phyloP scores from a whole-genome alignment of 108 stramenopile genomes.

The Aurantiochytrium sp. region DNA sequence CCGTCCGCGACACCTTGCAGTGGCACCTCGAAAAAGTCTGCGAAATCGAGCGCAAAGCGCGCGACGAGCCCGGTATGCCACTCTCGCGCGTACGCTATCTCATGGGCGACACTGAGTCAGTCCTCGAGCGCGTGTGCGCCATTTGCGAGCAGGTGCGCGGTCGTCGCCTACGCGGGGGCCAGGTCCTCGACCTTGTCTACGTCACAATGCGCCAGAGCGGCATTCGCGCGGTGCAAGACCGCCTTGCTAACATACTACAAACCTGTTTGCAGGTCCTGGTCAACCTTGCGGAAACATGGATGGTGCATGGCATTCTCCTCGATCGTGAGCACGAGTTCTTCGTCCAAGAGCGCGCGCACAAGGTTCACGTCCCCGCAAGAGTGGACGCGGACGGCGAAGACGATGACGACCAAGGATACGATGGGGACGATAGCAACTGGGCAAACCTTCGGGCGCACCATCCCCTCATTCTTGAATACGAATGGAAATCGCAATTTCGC shows the following conservation, averaged over 20 bases:
- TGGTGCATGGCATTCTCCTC: neutral
- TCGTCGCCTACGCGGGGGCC: neutral
- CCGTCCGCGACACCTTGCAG: neutral
- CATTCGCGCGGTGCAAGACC: neutral
- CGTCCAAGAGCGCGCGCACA: neutral
- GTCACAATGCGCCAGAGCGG: neutral
- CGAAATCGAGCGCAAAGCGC: neutral
- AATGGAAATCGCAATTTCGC: slow-evolving; percentile 6
- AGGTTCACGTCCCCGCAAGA: neutral
- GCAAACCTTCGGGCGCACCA: neutral
- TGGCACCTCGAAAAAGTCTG: neutral
- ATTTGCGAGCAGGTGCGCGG: neutral
- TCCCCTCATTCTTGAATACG: neutral
- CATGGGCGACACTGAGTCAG: neutral
- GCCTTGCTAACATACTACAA: neutral
- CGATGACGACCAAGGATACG: neutral
- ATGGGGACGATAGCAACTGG: neutral
- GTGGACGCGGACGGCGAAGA: neutral
- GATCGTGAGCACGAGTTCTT: neutral
- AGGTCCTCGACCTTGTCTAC: neutral
- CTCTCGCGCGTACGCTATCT: neutral
- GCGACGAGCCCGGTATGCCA: neutral
- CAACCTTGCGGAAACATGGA: neutral
- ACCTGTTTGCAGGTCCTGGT: neutral
- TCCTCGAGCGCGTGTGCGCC: neutral